These are phyloP conservation scores for Tolypocladium paradoxum DNA, from an alignment of 2,329 filamentous ascomycete genomes.

Conservation along the genomic window DNA sequence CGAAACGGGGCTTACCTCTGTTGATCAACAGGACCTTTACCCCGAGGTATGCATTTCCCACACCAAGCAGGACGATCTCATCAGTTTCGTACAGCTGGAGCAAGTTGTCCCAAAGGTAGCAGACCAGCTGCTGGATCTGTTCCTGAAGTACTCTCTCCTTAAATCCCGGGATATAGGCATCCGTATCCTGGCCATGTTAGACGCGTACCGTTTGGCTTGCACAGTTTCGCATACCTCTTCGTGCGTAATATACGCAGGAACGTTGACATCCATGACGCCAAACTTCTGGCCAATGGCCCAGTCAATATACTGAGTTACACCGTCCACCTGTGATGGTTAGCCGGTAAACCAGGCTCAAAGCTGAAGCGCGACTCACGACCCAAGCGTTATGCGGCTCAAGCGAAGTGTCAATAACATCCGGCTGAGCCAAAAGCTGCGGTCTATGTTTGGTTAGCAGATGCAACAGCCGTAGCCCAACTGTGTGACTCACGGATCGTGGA, in stretches of 20 bases:
- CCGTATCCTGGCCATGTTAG: conserved; percentile 28
- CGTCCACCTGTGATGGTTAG: conserved; percentile 55
- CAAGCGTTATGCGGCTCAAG: conserved; percentile 78
- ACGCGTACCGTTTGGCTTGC: not conserved
- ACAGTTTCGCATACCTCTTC: conserved; percentile 35
- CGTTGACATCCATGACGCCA: conserved; percentile 82
- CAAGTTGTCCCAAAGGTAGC: conserved; percentile 95
- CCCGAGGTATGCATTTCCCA: conserved; percentile 80
- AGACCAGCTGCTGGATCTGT: conserved; percentile 62
- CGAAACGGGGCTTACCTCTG: conserved; percentile 44
- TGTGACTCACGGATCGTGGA: conserved; percentile 72
- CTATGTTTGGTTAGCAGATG: conserved; percentile 20
- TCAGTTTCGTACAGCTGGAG: conserved; percentile 64
- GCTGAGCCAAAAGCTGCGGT: conserved; percentile 59
- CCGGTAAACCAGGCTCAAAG: not conserved
- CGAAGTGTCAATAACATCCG: conserved; percentile 58
- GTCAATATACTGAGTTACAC: conserved; percentile 67
- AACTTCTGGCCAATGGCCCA: conserved; percentile 73
- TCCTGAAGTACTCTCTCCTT: conserved; percentile 40
- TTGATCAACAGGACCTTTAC: conserved; percentile 72
- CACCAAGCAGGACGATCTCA: conserved; percentile 75
- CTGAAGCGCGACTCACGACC: conserved; percentile 50
- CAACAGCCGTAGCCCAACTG: not conserved
- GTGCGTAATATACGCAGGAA: conserved; percentile 65
- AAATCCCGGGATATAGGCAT: conserved; percentile 33